Percentiles rank a stretch among this genome's conserved stretches.
phyloP scores from a whole-genome alignment of 1,284 basidiomycete genomes.

The Schizopora paradoxa region DNA sequence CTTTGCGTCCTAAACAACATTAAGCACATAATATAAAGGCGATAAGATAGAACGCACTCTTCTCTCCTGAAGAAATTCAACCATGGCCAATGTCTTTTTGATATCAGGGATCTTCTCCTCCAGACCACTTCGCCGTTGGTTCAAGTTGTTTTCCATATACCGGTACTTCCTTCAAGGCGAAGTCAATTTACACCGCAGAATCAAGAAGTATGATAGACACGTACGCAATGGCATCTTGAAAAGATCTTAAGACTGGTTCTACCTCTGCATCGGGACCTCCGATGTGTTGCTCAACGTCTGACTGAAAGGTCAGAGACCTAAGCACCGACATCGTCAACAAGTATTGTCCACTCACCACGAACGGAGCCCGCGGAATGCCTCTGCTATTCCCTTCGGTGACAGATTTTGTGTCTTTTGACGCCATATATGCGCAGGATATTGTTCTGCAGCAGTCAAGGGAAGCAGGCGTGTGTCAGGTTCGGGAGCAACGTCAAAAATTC shows the following conservation, averaged over 20 bases:
- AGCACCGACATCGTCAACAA: not conserved
- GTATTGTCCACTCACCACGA: constrained; percentile 64
- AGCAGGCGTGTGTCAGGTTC: not conserved
- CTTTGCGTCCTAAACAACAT: constrained; percentile 34
- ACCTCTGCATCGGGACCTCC: constrained; percentile 77
- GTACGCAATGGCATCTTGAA: constrained; percentile 93
- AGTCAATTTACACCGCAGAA: constrained; percentile 21
- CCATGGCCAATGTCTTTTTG: constrained; percentile 87
- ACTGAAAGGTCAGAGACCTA: constrained; percentile 35
- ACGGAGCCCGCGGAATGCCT: constrained; percentile 92
- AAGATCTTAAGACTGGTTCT: constrained; percentile 74
- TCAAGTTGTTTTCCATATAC: constrained; percentile 91
- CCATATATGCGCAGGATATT: constrained; percentile 35
- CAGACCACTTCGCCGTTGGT: constrained; percentile 73
- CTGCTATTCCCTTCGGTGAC: constrained; percentile 71
- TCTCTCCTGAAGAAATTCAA: constrained; percentile 74
- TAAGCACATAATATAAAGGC: not conserved
- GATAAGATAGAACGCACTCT: constrained; percentile 40
- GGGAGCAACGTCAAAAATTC: not conserved
- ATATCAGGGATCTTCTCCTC: constrained; percentile 98
- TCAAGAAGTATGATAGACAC: constrained; percentile 26
- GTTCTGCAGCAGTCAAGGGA: not conserved
- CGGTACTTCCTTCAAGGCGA: constrained; percentile 82
- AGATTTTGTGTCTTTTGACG: constrained; percentile 36
- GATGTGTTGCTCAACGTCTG: constrained; percentile 83